These are phyloP conservation scores for Clarireedia paspali DNA, from an alignment of 2,329 filamentous ascomycete genomes.

Conservation along the genomic window DNA sequence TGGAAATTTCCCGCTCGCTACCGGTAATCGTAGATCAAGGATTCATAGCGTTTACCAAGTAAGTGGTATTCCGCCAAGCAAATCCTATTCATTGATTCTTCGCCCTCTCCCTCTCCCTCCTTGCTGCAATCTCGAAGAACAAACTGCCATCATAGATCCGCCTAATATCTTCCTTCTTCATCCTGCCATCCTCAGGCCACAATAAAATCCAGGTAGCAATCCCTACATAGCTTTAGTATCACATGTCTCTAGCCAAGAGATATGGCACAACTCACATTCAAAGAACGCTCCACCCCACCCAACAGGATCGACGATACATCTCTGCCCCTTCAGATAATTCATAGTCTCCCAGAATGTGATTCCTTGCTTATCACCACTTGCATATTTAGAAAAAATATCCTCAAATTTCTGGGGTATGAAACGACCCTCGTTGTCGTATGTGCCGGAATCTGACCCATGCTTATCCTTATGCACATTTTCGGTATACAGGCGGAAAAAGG, in stretches of 20 bases:
- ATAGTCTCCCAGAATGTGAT: conserved; percentile 33
- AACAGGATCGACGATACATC: conserved; percentile 36
- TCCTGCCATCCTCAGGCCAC: conserved; percentile 46
- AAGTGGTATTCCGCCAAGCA: not conserved
- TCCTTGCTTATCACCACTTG: conserved; percentile 30
- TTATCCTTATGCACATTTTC: conserved; percentile 31
- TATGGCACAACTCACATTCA: conserved; percentile 28
- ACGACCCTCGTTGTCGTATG: conserved; percentile 41
- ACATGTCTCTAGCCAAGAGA: not conserved
- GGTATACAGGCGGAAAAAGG: conserved; percentile 32
- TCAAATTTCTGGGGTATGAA: conserved; percentile 44
- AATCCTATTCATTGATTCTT: not conserved
- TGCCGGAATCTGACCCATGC: conserved; percentile 39
- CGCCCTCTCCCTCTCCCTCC: conserved; percentile 10
- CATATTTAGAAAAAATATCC: conserved; percentile 43
- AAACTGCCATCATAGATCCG: conserved; percentile 45
- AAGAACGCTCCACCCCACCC: conserved; percentile 29
- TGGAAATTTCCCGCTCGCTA: too few relatives aligned
- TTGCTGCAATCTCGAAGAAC: conserved; percentile 37
- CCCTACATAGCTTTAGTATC: conserved; percentile 26
- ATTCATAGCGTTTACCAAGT: not conserved
- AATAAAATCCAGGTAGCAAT: conserved; percentile 44
- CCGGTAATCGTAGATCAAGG: too few relatives aligned
- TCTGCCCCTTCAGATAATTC: conserved; percentile 34
- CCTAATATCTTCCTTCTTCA: conserved; percentile 51